Evolutionary conservation across 2,329 filamentous ascomycete genomes (phyloP).

Genomic region (Didymosphaeria variabile): DNA sequence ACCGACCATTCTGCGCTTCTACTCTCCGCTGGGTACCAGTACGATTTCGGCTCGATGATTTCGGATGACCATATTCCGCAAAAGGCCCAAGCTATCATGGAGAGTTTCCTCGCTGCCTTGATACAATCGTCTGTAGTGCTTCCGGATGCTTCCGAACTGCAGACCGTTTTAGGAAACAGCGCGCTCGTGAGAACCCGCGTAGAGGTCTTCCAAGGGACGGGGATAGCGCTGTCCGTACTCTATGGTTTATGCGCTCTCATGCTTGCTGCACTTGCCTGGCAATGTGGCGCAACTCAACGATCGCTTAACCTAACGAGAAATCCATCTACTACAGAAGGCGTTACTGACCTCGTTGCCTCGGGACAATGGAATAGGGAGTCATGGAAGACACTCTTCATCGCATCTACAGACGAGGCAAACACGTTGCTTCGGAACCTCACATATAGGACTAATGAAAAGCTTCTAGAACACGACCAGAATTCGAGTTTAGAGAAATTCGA

Average conservation of each 20-base stretch:
- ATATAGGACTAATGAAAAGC: neutral
- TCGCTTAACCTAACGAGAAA: conserved; percentile 1
- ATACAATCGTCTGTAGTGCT: neutral
- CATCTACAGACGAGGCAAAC: neutral
- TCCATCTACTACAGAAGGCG: conserved; percentile 1
- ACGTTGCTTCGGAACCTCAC: neutral
- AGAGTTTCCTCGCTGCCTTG: neutral
- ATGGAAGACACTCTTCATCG: neutral
- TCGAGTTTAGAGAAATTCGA: neutral
- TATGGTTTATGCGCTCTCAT: neutral
- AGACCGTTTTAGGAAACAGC: neutral
- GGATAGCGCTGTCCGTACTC: neutral
- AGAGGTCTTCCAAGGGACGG: neutral
- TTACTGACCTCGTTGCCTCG: neutral
- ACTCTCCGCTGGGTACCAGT: neutral
- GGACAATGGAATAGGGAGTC: neutral
- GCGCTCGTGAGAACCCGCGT: neutral
- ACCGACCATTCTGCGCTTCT: conserved; percentile 2
- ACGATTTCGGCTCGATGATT: neutral
- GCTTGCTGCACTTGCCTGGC: neutral
- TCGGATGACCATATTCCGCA: neutral
- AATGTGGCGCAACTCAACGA: neutral
- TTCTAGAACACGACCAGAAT: neutral
- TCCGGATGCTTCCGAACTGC: neutral
- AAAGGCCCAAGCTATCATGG: neutral